Conservation (phyloP, 768 basidiomycete genomes). For the Boletus fagicola region DNA sequence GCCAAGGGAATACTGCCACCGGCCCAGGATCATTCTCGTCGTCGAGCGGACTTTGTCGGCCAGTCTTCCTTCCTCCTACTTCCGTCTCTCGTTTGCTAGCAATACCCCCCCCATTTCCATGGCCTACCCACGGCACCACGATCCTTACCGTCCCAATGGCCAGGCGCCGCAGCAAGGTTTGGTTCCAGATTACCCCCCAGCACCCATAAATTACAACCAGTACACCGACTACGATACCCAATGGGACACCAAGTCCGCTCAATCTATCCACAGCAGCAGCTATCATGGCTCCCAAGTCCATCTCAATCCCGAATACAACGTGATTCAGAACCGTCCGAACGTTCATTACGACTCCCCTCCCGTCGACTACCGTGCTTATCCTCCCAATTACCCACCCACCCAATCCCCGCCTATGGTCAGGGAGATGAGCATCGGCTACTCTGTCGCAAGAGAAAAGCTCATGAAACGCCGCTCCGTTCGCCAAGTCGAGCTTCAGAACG, state of each 20-base stretch:
- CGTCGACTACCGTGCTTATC: conserved; percentile 44
- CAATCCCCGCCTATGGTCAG: conserved; percentile 49
- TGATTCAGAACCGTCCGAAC: conserved; percentile 50
- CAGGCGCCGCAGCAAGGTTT: conserved; percentile 33
- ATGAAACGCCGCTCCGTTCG: conserved; percentile 78
- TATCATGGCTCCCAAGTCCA: conserved; percentile 71
- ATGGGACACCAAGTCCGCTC: conserved; percentile 52
- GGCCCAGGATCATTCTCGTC: background rate
- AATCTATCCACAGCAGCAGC: conserved; percentile 56
- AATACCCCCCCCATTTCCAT: conserved; percentile 29
- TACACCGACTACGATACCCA: conserved; percentile 46
- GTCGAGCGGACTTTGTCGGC: conserved; percentile 19
- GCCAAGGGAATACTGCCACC: conserved; percentile 5
- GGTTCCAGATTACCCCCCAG: conserved; percentile 38
- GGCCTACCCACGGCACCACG: conserved; percentile 54
- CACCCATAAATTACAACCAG: conserved; percentile 33
- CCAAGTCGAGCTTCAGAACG: conserved; percentile 76
- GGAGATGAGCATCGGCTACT: conserved; percentile 56
- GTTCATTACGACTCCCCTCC: conserved; percentile 39
- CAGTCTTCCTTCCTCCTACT: background rate
- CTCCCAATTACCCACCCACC: conserved; percentile 59
- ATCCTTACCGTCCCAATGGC: conserved; percentile 44
- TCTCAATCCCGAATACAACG: conserved; percentile 60
- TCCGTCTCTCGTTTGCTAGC: background rate
- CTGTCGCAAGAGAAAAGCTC: conserved; percentile 71